Conservation (phyloP, 305 asterid species). For the Fraxinus sp. region DNA sequence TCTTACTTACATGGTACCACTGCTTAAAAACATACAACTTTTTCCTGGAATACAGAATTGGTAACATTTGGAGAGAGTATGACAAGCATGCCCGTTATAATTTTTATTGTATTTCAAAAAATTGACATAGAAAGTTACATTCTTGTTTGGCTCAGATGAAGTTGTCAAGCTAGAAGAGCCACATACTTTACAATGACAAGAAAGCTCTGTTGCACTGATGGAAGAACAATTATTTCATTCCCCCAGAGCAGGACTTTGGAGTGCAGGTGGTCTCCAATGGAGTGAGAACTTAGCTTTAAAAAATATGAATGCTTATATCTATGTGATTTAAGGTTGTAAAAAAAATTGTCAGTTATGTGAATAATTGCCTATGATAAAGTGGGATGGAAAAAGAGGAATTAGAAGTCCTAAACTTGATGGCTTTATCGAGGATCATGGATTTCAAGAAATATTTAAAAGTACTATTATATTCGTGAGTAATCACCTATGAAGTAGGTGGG, state of each 20-base stretch:
- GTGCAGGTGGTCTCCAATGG: not conserved
- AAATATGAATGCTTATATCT: not conserved
- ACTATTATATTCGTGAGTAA: not conserved
- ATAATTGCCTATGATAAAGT: not conserved
- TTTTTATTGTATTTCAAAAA: not conserved
- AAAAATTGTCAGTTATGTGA: not conserved
- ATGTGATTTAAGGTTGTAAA: not conserved
- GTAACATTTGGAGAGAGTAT: not conserved
- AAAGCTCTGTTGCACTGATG: not conserved
- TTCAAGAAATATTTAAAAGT: not conserved
- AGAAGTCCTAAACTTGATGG: not conserved
- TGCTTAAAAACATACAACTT: not conserved
- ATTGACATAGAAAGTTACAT: not conserved
- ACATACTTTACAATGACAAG: not conserved
- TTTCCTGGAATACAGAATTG: not conserved
- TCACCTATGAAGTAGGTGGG: not conserved
- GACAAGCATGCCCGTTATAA: not conserved
- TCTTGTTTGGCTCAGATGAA: slow-evolving; percentile 5
- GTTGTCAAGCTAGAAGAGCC: not conserved
- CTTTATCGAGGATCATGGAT: slow-evolving; percentile 1
- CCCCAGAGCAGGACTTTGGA: not conserved
- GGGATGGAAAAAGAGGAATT: not conserved
- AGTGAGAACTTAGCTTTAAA: not conserved
- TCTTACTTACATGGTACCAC: not conserved
- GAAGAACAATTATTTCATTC: not conserved